Evolutionary conservation across 257 asterid species (phyloP).

Genomic region (Scutellaria baicalensis): DNA sequence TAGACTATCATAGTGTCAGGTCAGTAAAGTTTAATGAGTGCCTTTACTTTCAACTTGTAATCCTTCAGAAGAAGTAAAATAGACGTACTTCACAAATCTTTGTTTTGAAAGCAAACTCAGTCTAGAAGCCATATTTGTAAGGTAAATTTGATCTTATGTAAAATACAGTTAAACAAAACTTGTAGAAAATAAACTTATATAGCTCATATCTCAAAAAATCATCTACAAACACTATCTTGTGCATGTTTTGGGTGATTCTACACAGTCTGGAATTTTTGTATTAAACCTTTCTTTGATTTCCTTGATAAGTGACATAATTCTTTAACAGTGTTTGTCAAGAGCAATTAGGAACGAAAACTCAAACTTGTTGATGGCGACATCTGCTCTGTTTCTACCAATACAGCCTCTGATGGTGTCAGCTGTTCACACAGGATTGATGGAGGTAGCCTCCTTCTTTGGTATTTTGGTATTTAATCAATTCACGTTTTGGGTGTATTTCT

Average conservation of each 20-base stretch:
- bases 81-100: background rate
- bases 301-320: background rate
- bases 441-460: constrained; percentile 39
- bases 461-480: background rate
- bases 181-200: background rate
- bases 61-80: constrained; percentile 1
- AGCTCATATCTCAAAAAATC: background rate
- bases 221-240: background rate
- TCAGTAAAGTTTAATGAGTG: background rate
- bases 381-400: constrained; percentile 77
- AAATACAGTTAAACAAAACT: background rate
- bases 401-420: constrained; percentile 95
- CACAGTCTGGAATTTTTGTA: background rate
- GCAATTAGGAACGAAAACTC: constrained; percentile 79
- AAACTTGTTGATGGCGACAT: constrained; percentile 75
- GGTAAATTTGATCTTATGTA: background rate
- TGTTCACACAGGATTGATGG: constrained; percentile 96
- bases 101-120: background rate
- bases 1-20: background rate
- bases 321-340: constrained; percentile 78
- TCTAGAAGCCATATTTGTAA: background rate
- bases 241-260: background rate
- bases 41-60: background rate
- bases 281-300: background rate
- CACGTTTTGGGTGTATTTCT: background rate